A percentile compares a stretch with the other conserved stretches of the same genome.
phyloP scores from a whole-genome alignment of 495 filamentous ascomycete species.

The Neurospora sp. region DNA sequence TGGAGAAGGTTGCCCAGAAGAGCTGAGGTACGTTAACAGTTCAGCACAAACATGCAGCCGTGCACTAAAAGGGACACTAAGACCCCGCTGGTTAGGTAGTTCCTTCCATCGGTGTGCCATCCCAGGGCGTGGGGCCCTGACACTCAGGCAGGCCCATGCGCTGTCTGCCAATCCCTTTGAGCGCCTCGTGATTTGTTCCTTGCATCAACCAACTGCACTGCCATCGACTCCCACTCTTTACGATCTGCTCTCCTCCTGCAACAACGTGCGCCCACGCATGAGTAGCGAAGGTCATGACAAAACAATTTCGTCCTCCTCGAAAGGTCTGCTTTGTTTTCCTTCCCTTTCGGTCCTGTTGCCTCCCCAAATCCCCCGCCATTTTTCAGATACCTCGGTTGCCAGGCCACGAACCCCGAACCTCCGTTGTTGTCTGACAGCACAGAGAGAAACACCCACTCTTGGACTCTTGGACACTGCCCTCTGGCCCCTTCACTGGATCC shows the following conservation, averaged over 20 bases:
- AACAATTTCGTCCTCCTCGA: conserved; percentile 16
- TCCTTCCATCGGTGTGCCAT: background rate
- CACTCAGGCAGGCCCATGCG: background rate
- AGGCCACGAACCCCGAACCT: background rate
- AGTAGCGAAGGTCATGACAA: conserved; percentile 17
- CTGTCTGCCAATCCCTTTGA: conserved; percentile 2
- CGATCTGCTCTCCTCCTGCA: background rate
- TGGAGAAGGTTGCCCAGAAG: background rate
- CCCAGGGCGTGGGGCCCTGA: conserved; percentile 20
- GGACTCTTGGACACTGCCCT: background rate
- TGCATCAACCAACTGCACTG: conserved; percentile 8
- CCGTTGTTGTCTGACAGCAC: background rate
- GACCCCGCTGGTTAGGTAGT: conserved; percentile 4
- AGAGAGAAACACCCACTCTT: background rate
- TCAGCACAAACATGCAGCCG: conserved; percentile 15
- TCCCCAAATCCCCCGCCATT: background rate
- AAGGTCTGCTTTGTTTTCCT: background rate
- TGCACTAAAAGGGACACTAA: conserved; percentile 13
- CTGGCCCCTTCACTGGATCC: background rate
- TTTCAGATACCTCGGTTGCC: background rate
- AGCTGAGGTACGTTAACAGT: background rate
- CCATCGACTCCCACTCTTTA: conserved; percentile 21
- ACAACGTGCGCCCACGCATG: background rate
- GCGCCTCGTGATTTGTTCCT: conserved; percentile 26
- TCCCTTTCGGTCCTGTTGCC: conserved; percentile 1